Evolutionary conservation across 257 asterid genomes (phyloP).

Genomic region (Forsythia suspensa): DNA sequence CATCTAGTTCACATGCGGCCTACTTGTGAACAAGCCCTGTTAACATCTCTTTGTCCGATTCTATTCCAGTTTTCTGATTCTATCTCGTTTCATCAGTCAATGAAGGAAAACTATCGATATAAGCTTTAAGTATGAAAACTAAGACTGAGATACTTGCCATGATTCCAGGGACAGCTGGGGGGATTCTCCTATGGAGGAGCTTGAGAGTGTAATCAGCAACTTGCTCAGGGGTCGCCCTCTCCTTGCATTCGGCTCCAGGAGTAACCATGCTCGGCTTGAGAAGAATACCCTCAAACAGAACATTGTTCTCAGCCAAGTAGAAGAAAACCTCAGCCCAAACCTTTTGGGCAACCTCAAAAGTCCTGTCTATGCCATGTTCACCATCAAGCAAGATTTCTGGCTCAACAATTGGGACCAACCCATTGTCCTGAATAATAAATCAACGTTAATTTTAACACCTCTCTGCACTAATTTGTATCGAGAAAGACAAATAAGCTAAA

Average conservation of each 20-base stretch:
- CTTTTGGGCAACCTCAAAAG: conserved; percentile 76
- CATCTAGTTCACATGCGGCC: not conserved
- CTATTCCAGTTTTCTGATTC: not conserved
- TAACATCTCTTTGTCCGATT: too few species aligned
- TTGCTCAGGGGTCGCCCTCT: conserved; percentile 63
- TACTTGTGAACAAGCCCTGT: too few species aligned
- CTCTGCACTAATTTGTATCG: not conserved
- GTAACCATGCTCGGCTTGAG: conserved; percentile 97
- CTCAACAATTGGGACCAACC: conserved; percentile 93
- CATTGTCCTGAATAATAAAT: conserved; percentile 51
- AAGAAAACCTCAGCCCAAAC: conserved; percentile 94
- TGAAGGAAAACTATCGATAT: not conserved
- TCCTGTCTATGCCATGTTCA: conserved; percentile 79
- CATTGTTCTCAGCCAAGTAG: conserved; percentile 91
- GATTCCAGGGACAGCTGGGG: conserved; percentile 72
- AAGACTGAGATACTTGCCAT: conserved; percentile 41
- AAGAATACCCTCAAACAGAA: conserved; percentile 82
- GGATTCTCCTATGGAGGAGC: conserved; percentile 69
- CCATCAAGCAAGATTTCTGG: conserved; percentile 90
- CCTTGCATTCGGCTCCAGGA: conserved; percentile 91
- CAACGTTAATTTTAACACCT: not conserved
- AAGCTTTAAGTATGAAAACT: not conserved
- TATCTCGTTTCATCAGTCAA: not conserved
- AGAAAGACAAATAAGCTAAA: not conserved
- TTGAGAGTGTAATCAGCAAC: conserved; percentile 78